phyloP scores from a whole-genome alignment of 2,329 filamentous ascomycete species.

The Trichoderma hamatum region DNA sequence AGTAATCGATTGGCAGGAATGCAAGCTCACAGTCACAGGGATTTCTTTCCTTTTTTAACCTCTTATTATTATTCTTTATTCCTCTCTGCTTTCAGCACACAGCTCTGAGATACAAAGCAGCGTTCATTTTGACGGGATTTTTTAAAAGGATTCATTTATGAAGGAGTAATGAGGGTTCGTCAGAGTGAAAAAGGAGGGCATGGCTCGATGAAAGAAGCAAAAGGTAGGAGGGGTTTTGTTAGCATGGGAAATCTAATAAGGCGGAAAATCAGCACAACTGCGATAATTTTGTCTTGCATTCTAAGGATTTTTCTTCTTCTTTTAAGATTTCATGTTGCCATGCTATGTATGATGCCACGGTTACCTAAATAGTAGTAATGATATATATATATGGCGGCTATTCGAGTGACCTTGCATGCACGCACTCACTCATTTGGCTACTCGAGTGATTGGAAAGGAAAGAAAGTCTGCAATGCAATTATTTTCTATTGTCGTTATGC shows the following conservation, averaged over 20 bases:
- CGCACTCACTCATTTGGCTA: not conserved
- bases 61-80: not conserved
- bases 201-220: not conserved
- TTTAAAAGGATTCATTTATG: not conserved
- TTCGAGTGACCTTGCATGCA: not conserved
- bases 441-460: not conserved
- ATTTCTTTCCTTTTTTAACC: not conserved
- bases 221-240: not conserved
- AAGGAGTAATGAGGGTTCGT: not conserved
- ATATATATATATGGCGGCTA: not conserved
- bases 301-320: not conserved
- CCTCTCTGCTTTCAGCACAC: not conserved
- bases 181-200: not conserved
- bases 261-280: not conserved
- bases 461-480: not conserved
- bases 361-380: not conserved
- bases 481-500: slow-evolving; percentile 29
- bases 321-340: not conserved
- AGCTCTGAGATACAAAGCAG: not conserved
- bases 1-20: not conserved
- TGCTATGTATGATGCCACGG: not conserved
- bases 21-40: not conserved
- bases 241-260: not conserved
- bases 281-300: not conserved
- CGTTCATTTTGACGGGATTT: not conserved